Evolutionary conservation across 2,329 filamentous ascomycete species (phyloP).

Genomic region (Acrocalymma vagum): DNA sequence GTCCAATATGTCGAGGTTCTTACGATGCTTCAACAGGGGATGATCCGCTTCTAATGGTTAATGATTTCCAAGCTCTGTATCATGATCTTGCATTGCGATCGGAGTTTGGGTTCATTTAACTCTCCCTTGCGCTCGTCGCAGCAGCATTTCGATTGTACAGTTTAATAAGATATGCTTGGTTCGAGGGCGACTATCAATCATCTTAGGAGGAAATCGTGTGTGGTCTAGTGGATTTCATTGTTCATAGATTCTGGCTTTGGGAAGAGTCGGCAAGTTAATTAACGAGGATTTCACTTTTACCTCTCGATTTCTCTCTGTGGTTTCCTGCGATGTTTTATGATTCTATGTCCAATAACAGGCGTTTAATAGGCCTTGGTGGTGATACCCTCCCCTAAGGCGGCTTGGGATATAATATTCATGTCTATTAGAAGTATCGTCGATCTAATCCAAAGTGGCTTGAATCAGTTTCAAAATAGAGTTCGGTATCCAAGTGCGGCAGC

Average conservation of each 20-base stretch:
- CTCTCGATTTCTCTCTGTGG: slow-evolving; percentile 7
- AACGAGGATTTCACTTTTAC: slow-evolving; percentile 41
- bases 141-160: slow-evolving; percentile 46
- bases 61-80: slow-evolving; percentile 39
- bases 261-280: slow-evolving; percentile 39
- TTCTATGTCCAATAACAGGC: slow-evolving; percentile 7
- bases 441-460: too few species aligned
- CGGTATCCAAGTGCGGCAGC: too few species aligned
- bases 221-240: slow-evolving; percentile 45
- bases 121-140: slow-evolving; percentile 34
- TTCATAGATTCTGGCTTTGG: slow-evolving; percentile 37
- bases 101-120: slow-evolving; percentile 35
- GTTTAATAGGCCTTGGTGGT: slow-evolving; percentile 15
- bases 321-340: slow-evolving; percentile 6
- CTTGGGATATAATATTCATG: too few species aligned
- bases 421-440: too few species aligned
- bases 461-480: too few species aligned
- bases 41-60: slow-evolving; percentile 38
- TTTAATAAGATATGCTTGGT: slow-evolving; percentile 45
- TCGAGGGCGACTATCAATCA: slow-evolving; percentile 37
- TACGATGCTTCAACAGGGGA: slow-evolving; percentile 20
- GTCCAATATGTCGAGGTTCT: slow-evolving; percentile 11
- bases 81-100: slow-evolving; percentile 45
- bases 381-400: too few species aligned
- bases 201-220: slow-evolving; percentile 45